A percentile compares a stretch with the other conserved stretches of the same genome.
phyloP scores from a whole-genome alignment of 192 early-diverging fungal species.

The Gonapodya sp. region DNA sequence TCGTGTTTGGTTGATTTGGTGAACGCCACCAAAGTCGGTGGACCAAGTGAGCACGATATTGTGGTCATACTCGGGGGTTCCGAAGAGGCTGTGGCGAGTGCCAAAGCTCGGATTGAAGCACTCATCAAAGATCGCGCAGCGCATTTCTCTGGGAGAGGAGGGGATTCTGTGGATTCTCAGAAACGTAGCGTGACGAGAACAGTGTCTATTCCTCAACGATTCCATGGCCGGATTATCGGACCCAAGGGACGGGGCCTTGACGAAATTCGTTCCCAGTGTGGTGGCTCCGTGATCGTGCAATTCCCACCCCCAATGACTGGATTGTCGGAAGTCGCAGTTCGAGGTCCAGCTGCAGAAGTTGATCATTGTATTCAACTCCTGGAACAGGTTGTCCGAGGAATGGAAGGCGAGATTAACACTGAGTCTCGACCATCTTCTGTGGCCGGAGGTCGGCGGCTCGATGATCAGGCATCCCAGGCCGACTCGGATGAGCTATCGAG shows the following conservation, averaged over 20 bases:
- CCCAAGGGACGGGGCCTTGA: background rate
- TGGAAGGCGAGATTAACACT: background rate
- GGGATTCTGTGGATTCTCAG: background rate
- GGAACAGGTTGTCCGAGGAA: background rate
- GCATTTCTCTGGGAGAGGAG: too few relatives aligned
- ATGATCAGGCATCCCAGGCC: background rate
- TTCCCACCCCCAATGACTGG: background rate
- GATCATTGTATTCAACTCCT: constrained; percentile 4
- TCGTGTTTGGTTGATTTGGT: constrained; percentile 56
- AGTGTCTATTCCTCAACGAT: background rate
- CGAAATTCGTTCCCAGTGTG: background rate
- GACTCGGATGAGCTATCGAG: background rate
- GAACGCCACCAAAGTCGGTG: constrained; percentile 16
- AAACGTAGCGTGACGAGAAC: background rate
- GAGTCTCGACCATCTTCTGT: background rate
- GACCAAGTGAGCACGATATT: background rate
- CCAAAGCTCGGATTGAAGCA: background rate
- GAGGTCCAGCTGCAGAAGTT: background rate
- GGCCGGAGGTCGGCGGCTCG: background rate
- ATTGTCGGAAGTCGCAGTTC: background rate
- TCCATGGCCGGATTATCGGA: constrained; percentile 3
- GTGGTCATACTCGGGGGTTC: background rate
- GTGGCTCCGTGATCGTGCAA: background rate
- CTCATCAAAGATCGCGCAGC: background rate
- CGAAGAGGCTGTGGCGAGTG: background rate